Conservation (phyloP, 148 eudicot genomes). For the Chenopodium album region DNA sequence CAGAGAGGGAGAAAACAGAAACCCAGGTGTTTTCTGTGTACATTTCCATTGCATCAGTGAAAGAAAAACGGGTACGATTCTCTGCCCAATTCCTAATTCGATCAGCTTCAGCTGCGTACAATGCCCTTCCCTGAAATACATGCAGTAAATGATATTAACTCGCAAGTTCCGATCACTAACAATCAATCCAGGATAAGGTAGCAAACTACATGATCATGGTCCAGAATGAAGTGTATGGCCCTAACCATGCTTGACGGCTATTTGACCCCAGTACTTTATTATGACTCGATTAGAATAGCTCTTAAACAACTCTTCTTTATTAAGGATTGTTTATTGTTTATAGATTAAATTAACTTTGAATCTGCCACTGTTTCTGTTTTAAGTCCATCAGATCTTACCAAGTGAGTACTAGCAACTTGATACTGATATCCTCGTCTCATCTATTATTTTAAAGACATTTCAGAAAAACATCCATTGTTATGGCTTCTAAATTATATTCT, state of each 20-base stretch:
- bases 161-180: too few species aligned
- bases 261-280: too few species aligned
- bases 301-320: neutral
- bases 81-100: constrained; percentile 97
- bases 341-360: neutral
- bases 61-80: constrained; percentile 82
- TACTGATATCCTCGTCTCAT: neutral
- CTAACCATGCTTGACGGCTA: too few species aligned
- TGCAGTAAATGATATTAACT: neutral
- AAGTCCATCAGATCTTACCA: neutral
- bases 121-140: constrained; percentile 79
- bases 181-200: too few species aligned
- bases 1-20: constrained; percentile 92
- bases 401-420: neutral
- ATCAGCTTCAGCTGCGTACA: constrained; percentile 96
- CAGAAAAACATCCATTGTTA: neutral
- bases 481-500: neutral
- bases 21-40: constrained; percentile 96
- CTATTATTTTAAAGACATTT: neutral
- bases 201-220: neutral
- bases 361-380: neutral
- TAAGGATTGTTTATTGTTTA: neutral
- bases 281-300: neutral
- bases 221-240: neutral
- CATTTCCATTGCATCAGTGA: constrained; percentile 99